A percentile compares a stretch with the other conserved stretches of the same genome.
Evolutionary conservation across 2,329 filamentous ascomycete species (phyloP).

Genomic region (Alternaria triticina): DNA sequence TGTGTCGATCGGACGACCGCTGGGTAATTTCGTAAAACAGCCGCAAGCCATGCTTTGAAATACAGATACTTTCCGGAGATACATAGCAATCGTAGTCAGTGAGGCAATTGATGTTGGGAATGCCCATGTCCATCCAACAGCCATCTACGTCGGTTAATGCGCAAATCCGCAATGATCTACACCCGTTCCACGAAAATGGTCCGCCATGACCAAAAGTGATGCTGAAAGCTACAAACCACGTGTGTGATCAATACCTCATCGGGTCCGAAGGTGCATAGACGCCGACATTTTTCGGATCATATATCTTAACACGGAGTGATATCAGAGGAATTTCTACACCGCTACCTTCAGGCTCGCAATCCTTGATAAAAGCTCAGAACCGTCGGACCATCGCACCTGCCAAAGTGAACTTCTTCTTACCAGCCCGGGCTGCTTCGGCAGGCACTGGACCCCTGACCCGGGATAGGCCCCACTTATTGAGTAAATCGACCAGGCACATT

Average conservation of each 20-base stretch:
- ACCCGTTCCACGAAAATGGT: neutral
- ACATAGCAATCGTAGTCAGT: neutral
- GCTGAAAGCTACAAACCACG: neutral
- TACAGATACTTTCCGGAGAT: neutral
- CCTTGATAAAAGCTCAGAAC: neutral
- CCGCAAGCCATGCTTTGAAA: neutral
- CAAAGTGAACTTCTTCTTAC: neutral
- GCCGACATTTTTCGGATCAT: neutral
- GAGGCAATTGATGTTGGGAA: neutral
- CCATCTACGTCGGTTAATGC: neutral
- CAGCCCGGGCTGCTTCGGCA: neutral
- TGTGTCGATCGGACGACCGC: neutral
- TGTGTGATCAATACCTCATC: neutral
- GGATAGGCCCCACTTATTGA: constrained; percentile 7
- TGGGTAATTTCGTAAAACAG: neutral
- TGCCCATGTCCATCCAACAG: neutral
- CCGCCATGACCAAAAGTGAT: neutral
- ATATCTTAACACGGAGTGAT: neutral
- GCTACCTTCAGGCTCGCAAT: neutral
- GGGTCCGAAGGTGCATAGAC: neutral
- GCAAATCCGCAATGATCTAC: neutral
- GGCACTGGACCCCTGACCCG: constrained; percentile 4
- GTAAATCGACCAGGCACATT: constrained; percentile 3
- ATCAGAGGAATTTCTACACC: neutral
- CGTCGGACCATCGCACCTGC: neutral